Percentiles rank a stretch among this genome's conserved stretches.
These are phyloP conservation scores for Fusarium anthophilum DNA, from an alignment of 2,329 filamentous ascomycete species.

Conservation along the genomic window DNA sequence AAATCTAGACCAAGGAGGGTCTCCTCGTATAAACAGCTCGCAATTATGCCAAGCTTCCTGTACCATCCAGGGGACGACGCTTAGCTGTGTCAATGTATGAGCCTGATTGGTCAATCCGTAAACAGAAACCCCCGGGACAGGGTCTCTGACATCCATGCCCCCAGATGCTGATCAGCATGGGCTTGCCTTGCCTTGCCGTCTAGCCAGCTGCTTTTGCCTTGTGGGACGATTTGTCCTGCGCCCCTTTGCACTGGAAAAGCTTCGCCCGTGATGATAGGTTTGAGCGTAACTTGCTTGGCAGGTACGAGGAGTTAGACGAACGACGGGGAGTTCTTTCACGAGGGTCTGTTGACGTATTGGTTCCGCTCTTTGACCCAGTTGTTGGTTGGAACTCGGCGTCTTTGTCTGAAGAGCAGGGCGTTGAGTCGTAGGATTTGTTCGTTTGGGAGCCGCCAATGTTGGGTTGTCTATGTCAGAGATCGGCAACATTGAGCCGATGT, in stretches of 20 bases:
- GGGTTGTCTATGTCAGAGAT: conserved; percentile 4
- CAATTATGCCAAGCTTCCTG: conserved; percentile 22
- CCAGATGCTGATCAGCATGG: conserved; percentile 16
- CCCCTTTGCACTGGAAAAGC: conserved; percentile 3
- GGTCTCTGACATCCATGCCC: conserved; percentile 12
- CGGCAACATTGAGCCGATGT: conserved; percentile 20
- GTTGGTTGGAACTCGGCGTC: conserved; percentile 1
- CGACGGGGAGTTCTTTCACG: not conserved
- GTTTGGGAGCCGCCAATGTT: not conserved
- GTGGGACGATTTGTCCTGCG: conserved; percentile 12
- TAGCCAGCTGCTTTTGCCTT: conserved; percentile 9
- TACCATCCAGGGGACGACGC: not conserved
- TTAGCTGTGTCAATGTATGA: not conserved
- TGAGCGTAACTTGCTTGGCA: conserved; percentile 18
- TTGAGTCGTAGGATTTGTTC: not conserved
- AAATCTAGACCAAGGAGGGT: conserved; percentile 19
- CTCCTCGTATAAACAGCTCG: conserved; percentile 16
- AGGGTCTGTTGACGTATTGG: not conserved
- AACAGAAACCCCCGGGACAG: conserved; percentile 16
- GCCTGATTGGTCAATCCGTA: conserved; percentile 18
- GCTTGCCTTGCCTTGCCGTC: conserved; percentile 3
- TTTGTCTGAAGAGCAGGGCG: conserved; percentile 4
- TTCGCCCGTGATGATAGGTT: conserved; percentile 11
- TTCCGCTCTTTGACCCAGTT: not conserved
- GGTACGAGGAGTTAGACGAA: conserved; percentile 3